Conservation (phyloP, 2,329 filamentous ascomycete genomes). For the Claviceps quebecensis region DNA sequence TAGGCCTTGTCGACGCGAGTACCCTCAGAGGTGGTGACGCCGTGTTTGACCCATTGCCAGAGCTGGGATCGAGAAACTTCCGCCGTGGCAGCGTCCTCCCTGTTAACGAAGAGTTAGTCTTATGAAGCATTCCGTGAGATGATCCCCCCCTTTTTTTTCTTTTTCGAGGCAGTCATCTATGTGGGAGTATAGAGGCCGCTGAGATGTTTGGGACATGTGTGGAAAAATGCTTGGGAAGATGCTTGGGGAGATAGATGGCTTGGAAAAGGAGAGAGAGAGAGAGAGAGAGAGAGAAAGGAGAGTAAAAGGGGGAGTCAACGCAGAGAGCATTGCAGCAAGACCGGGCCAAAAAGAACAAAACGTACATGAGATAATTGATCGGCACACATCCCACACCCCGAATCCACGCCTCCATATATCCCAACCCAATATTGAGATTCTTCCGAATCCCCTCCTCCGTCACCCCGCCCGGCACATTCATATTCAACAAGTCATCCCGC, state of each 20-base stretch:
- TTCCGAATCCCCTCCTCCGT: conserved; percentile 93
- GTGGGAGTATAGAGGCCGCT: too few relatives aligned
- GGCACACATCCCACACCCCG: conserved; percentile 90
- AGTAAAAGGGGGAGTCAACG: too few relatives aligned
- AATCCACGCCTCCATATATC: conserved; percentile 98
- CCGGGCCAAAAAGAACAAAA: too few relatives aligned
- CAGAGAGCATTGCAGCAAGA: too few relatives aligned
- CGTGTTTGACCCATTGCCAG: conserved; percentile 83
- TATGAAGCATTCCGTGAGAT: too few relatives aligned
- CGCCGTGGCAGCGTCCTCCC: conserved; percentile 90
- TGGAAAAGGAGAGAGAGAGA: too few relatives aligned
- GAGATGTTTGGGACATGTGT: too few relatives aligned
- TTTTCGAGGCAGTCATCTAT: too few relatives aligned
- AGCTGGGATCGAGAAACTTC: conserved; percentile 91
- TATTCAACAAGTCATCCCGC: conserved; percentile 87
- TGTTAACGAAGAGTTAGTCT: conserved; percentile 11
- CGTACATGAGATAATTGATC: conserved; percentile 86
- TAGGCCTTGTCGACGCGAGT: conserved; percentile 90
- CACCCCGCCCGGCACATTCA: conserved; percentile 86
- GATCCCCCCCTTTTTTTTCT: too few relatives aligned
- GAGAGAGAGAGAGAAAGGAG: too few relatives aligned
- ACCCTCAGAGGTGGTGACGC: conserved; percentile 66
- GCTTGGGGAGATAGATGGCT: too few relatives aligned
- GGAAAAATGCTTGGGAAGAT: too few relatives aligned
- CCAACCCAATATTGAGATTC: conserved; percentile 92